Evolutionary conservation across 805 yeast species (phyloP).

Genomic region (Dipodascus geniculatus): DNA sequence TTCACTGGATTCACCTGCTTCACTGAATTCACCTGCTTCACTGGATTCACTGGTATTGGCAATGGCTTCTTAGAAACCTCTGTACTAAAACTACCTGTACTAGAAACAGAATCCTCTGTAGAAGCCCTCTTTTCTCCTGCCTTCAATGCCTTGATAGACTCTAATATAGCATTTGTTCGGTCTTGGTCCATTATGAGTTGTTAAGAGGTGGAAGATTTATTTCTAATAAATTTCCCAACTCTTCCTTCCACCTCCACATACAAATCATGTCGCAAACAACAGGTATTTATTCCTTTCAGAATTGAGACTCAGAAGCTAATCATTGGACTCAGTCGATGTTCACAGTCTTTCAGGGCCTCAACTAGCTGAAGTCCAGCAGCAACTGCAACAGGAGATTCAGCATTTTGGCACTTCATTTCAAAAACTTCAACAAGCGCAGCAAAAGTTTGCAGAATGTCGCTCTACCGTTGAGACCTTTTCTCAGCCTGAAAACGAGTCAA

Average conservation of each 20-base stretch:
- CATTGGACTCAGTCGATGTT: conserved; percentile 43
- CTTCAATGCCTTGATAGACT: background rate
- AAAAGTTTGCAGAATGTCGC: conserved; percentile 72
- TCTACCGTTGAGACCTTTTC: conserved; percentile 50
- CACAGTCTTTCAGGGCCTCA: conserved; percentile 71
- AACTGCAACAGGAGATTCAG: conserved; percentile 73
- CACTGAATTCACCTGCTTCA: no score
- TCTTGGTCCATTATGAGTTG: conserved; percentile 4
- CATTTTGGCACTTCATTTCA: conserved; percentile 75
- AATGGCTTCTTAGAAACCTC: background rate
- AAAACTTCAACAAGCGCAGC: conserved; percentile 73
- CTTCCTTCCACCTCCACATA: background rate
- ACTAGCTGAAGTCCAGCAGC: conserved; percentile 68
- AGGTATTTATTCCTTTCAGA: background rate
- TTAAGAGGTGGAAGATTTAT: background rate
- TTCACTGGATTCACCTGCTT: no score
- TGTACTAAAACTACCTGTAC: no score
- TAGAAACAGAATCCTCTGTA: no score
- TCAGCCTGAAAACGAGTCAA: conserved; percentile 29
- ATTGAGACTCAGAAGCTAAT: background rate
- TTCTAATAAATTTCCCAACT: background rate
- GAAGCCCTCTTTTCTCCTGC: background rate
- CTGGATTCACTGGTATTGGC: no score
- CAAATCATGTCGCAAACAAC: background rate
- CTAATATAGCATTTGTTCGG: conserved; percentile 7